Conservation (phyloP, 2,329 filamentous ascomycete genomes). For the Talaromyces atroroseus region DNA sequence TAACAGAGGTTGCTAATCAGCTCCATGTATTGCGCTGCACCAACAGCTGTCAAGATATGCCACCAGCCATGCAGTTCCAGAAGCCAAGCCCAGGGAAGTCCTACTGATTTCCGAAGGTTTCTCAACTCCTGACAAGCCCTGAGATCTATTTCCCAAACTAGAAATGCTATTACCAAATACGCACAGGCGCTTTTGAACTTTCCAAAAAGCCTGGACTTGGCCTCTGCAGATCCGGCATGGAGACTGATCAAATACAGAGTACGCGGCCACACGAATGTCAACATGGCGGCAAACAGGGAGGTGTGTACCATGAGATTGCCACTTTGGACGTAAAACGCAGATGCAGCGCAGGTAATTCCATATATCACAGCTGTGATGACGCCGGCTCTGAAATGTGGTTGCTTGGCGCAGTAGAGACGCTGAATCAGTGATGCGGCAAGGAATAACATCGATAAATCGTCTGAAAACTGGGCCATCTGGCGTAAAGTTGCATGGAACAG, state of each 20-base stretch:
- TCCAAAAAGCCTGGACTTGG: neutral
- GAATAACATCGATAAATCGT: slow-evolving; percentile 5
- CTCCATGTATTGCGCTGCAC: slow-evolving; percentile 3
- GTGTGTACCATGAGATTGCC: slow-evolving; percentile 1
- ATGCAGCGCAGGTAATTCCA: neutral
- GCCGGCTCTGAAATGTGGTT: neutral
- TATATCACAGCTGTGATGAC: neutral
- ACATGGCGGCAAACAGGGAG: slow-evolving; percentile 2
- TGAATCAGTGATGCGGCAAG: slow-evolving; percentile 2
- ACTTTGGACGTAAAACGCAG: neutral
- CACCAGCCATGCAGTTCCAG: slow-evolving; percentile 7
- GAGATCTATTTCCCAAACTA: slow-evolving; percentile 5
- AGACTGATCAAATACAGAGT: neutral
- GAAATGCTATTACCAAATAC: neutral
- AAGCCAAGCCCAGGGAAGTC: neutral
- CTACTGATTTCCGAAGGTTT: neutral
- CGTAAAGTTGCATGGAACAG: slow-evolving; percentile 2
- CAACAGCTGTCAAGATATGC: slow-evolving; percentile 2
- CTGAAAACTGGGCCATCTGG: neutral
- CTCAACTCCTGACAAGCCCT: neutral
- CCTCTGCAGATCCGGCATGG: neutral
- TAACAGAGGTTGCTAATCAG: slow-evolving; percentile 1
- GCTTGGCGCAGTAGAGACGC: neutral
- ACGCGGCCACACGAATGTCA: slow-evolving; percentile 5
- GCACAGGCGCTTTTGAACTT: neutral